phyloP scores from a whole-genome alignment of 1,284 basidiomycete species.

The Ceratobasidium sp. region DNA sequence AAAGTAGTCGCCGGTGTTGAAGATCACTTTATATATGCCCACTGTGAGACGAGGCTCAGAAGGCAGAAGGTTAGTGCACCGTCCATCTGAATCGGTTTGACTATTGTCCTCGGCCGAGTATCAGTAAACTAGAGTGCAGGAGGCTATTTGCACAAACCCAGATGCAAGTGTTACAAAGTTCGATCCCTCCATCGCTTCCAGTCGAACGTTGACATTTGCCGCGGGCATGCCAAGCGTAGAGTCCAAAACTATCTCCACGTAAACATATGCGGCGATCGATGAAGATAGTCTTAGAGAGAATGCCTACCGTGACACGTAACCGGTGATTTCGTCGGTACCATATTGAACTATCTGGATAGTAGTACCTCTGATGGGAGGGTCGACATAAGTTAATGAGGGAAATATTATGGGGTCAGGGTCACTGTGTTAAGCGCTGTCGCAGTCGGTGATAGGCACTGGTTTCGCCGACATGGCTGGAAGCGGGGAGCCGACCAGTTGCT shows the following conservation, averaged over 20 bases:
- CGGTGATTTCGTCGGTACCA: conserved; percentile 57
- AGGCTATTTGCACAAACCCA: conserved; percentile 58
- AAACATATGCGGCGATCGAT: no score
- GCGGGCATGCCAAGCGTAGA: conserved; percentile 84
- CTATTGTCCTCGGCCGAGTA: conserved; percentile 52
- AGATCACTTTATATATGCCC: conserved; percentile 82
- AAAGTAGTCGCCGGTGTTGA: conserved; percentile 86
- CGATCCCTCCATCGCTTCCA: conserved; percentile 51
- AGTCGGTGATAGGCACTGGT: no score
- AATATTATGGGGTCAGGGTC: no score
- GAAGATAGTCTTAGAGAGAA: no score
- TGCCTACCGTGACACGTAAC: conserved; percentile 86
- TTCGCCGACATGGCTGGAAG: no score
- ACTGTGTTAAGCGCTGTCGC: no score
- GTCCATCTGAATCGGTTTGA: conserved; percentile 80
- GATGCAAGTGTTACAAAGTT: conserved; percentile 62
- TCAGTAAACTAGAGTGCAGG: conserved; percentile 10
- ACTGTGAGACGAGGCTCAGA: conserved; percentile 54
- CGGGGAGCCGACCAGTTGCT: no score
- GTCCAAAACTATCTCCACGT: conserved; percentile 88
- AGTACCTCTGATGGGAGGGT: no score
- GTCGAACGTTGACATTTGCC: conserved; percentile 63
- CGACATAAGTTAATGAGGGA: no score
- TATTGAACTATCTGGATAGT: no score
- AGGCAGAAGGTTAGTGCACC: conserved; percentile 74